Conservation (phyloP, 2,329 filamentous ascomycete genomes). For the Alternaria brassicicola region DNA sequence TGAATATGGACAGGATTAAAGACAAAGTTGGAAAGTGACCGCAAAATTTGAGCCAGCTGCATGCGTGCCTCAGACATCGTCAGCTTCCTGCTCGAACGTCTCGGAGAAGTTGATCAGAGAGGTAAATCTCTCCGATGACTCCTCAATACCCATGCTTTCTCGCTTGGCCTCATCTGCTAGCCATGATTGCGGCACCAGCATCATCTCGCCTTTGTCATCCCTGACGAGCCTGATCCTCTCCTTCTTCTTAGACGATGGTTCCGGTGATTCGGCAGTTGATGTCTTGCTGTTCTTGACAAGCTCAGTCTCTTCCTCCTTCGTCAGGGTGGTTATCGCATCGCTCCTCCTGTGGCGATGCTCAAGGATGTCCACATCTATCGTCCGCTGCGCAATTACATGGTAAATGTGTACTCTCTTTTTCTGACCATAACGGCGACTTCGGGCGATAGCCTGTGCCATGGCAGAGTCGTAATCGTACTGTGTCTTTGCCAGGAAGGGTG, state of each 20-base stretch:
- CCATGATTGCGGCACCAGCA: conserved; percentile 39
- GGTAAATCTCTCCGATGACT: conserved; percentile 22
- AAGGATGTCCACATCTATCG: conserved; percentile 56
- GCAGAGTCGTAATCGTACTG: conserved; percentile 62
- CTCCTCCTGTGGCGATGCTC: conserved; percentile 51
- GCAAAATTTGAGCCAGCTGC: not conserved
- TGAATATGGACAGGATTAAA: not conserved
- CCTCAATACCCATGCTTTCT: conserved; percentile 16
- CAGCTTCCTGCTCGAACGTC: conserved; percentile 28
- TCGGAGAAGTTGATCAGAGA: conserved; percentile 41
- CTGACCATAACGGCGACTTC: conserved; percentile 65
- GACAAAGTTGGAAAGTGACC: not conserved
- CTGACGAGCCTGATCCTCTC: conserved; percentile 31
- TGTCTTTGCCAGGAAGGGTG: conserved; percentile 58
- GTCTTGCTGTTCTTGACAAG: no score
- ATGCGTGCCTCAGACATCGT: not conserved
- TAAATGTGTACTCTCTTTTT: conserved; percentile 64
- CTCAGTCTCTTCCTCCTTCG: no score
- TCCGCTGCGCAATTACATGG: conserved; percentile 82
- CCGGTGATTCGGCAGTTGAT: conserved; percentile 5
- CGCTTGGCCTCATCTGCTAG: conserved; percentile 19
- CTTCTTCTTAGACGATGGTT: conserved; percentile 10
- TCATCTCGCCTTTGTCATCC: conserved; percentile 20
- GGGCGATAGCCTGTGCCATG: conserved; percentile 69
- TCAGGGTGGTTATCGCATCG: conserved; percentile 21